A percentile compares a stretch with the other conserved stretches of the same genome.
These are phyloP conservation scores for Musa itinerans DNA, from an alignment of 176 grass and related monocot species.

Conservation along the genomic window DNA sequence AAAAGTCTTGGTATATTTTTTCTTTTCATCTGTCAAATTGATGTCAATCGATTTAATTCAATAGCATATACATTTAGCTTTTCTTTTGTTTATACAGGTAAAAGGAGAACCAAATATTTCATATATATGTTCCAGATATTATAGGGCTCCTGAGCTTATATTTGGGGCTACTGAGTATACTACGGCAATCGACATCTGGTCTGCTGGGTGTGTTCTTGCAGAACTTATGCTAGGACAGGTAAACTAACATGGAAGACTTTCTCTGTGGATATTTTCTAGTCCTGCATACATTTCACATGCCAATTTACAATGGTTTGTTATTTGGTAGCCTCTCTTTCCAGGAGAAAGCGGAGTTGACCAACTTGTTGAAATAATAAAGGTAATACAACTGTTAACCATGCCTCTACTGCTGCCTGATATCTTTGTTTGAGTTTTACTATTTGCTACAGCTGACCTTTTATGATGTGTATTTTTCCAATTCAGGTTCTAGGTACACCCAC, in stretches of 20 bases:
- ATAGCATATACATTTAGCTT: background rate
- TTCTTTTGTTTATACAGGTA: conserved; percentile 23
- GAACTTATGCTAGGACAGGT: conserved; percentile 79
- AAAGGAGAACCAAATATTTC: conserved; percentile 85
- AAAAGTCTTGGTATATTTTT: conserved; percentile 53
- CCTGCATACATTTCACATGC: background rate
- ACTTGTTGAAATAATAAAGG: conserved; percentile 84
- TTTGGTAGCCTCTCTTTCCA: conserved; percentile 61
- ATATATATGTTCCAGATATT: conserved; percentile 75
- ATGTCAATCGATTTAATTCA: background rate
- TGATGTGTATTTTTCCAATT: background rate
- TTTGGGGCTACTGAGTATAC: conserved; percentile 80
- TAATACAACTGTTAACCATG: conserved; percentile 8
- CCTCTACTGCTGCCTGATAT: background rate
- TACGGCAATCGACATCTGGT: conserved; percentile 75
- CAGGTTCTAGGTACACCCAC: conserved; percentile 69
- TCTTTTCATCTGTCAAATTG: background rate
- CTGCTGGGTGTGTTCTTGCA: conserved; percentile 80
- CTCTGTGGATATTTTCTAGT: background rate
- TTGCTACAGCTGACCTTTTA: too few species aligned
- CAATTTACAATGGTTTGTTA: background rate
- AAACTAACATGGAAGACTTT: background rate
- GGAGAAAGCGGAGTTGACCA: conserved; percentile 84
- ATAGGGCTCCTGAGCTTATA: conserved; percentile 76
- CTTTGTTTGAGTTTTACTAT: too few species aligned